phyloP scores from a whole-genome alignment of 2,329 filamentous ascomycete species.

The Fusarium chaquense region DNA sequence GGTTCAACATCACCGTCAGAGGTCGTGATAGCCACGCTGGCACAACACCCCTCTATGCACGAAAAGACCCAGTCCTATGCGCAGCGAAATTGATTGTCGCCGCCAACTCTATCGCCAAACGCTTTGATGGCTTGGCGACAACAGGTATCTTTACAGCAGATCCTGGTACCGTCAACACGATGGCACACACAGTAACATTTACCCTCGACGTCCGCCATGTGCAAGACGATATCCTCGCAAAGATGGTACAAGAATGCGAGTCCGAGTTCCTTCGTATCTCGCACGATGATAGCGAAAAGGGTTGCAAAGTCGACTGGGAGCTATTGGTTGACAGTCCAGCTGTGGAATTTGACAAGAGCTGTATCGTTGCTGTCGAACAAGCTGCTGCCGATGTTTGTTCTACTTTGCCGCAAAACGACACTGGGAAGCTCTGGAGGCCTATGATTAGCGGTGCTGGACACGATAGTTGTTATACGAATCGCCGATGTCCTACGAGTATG shows the following conservation, averaged over 20 bases:
- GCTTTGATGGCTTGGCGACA: not conserved
- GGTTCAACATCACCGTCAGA: constrained; percentile 13
- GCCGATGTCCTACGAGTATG: constrained; percentile 17
- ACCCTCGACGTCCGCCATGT: constrained; percentile 2
- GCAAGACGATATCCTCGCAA: not conserved
- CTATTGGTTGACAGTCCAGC: not conserved
- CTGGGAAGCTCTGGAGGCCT: constrained; percentile 1
- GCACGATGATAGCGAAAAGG: constrained; percentile 6
- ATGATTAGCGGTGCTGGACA: constrained; percentile 22
- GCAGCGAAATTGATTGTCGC: constrained; percentile 15
- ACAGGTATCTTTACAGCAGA: constrained; percentile 2
- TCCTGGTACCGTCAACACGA: constrained; percentile 3
- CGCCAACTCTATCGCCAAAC: constrained; percentile 8
- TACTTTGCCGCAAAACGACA: not conserved
- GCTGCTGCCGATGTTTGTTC: constrained; percentile 9
- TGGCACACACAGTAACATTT: constrained; percentile 8
- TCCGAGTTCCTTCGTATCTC: not conserved
- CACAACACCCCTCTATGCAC: constrained; percentile 14
- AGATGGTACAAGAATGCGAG: constrained; percentile 8
- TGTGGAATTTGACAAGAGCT: constrained; percentile 1
- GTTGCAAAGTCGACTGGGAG: not conserved
- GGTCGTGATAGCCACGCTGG: constrained; percentile 15
- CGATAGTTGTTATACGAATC: constrained; percentile 21
- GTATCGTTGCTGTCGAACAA: constrained; percentile 9
- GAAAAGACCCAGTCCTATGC: constrained; percentile 6